Evolutionary conservation across 495 filamentous ascomycete species (phyloP), one percentile per base, ranked within the genome.

Genomic region (Hypoxylon trugodes): DNA sequence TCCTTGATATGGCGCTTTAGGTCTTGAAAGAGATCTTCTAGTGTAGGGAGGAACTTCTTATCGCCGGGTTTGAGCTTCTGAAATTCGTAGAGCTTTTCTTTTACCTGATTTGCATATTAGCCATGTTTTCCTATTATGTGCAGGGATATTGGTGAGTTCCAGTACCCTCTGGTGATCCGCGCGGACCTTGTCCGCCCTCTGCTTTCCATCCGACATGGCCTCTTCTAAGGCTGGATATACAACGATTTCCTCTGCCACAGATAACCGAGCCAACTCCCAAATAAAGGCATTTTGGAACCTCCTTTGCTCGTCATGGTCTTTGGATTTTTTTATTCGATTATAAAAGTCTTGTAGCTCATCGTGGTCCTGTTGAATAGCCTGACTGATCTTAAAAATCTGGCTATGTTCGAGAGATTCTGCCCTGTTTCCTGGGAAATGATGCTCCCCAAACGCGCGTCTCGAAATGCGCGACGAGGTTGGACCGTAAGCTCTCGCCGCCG

Each of bases 241-340:
- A 32, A 89, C 82, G 1, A 91, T 72, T 72, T 91, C 89, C 70
- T 91, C 85, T 38, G 76, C 83, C 53, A 90, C 75, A 0, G 83
- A 82, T 65, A 89, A 83, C 3, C 88, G 82, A 8, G 89, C 87
- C 4, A 91, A 74, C 61, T 87, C 85, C 89, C 89, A 91, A 30
- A 84, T 83, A 56, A 90, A 87, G 57, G 82, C 80, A 53, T 90
- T 90, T 67, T 84, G 82, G 70, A 73, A 90, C 8, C 79, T 70
- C 1, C 65, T 71, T 63, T 79, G 80, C 12, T 82, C 76, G 47
- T 87, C 80, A 12, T 72, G 54, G 32, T 82, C 75, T 6, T 68
- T 70, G 6, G 82, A 66, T 41, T 71, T 70, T 26, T 84, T 59
- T 55, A 90, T 85, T 4, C 84, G 78, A 52, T 82, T 73, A 68